Percentiles rank a stretch among this genome's conserved stretches.
Conservation (phyloP, 73 alveolate species). For the Paramecium primaurelia region DNA sequence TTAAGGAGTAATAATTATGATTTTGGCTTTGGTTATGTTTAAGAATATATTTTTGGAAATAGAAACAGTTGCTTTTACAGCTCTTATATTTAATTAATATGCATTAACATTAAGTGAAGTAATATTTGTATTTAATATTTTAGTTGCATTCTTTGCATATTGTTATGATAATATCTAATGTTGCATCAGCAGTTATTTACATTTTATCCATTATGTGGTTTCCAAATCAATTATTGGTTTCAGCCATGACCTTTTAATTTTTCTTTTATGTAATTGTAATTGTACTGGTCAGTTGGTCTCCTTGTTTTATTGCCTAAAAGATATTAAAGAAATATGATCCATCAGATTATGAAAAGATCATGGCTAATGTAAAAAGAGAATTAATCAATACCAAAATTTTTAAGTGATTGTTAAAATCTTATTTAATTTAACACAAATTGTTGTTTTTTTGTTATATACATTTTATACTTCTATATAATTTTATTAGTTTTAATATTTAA, state of each 20-base stretch:
- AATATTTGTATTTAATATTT: neutral
- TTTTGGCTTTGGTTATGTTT: slow-evolving; percentile 78
- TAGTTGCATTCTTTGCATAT: slow-evolving; percentile 57
- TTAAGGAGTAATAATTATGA: slow-evolving; percentile 85
- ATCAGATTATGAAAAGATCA: slow-evolving; percentile 61
- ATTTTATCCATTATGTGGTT: neutral
- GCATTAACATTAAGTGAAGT: slow-evolving; percentile 1
- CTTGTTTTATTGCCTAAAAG: slow-evolving; percentile 10
- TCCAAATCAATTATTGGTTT: neutral
- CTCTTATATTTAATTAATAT: slow-evolving; percentile 69
- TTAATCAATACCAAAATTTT: slow-evolving; percentile 25
- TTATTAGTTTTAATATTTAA: too few relatives aligned
- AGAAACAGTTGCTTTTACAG: slow-evolving; percentile 90
- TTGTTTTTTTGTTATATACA: neutral
- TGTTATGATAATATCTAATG: slow-evolving; percentile 55
- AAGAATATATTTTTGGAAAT: slow-evolving; percentile 80
- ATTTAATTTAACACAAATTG: neutral
- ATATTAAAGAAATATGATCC: slow-evolving; percentile 53
- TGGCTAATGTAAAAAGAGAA: slow-evolving; percentile 47
- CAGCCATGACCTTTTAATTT: neutral
- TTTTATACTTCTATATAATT: neutral
- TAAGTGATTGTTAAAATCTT: slow-evolving; percentile 16
- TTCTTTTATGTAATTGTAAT: neutral
- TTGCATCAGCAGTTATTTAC: slow-evolving; percentile 43
- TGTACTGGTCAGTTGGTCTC: slow-evolving; percentile 41